Conservation (phyloP, 176 grass and related monocot genomes). For the Phoenix roebelenii region DNA sequence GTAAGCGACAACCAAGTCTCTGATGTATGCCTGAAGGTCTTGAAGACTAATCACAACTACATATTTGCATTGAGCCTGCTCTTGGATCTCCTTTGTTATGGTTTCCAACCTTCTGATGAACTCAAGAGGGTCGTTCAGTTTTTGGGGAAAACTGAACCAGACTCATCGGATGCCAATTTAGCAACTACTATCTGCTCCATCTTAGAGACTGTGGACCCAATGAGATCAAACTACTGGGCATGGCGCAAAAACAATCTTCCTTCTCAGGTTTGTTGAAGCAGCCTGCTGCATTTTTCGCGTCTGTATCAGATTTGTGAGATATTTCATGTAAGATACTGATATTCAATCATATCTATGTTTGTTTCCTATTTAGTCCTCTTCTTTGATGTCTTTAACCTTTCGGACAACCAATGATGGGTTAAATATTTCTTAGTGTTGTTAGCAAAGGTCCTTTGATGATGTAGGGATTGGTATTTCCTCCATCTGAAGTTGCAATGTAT, state of each 20-base stretch:
- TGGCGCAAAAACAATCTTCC: constrained; percentile 67
- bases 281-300: no score
- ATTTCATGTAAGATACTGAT: no score
- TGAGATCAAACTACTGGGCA: constrained; percentile 81
- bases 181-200: constrained; percentile 43
- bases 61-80: constrained; percentile 64
- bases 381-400: no score
- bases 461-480: no score
- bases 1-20: constrained; percentile 45
- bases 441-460: no score
- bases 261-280: constrained; percentile 20
- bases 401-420: no score
- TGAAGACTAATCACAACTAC: constrained; percentile 41
- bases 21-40: constrained; percentile 53
- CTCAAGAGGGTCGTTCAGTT: constrained; percentile 34
- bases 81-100: constrained; percentile 56
- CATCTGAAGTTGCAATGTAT: no score
- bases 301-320: no score
- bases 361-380: no score
- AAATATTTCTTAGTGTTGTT: no score
- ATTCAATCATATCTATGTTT: no score
- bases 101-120: constrained; percentile 64
- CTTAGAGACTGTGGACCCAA: constrained; percentile 66
- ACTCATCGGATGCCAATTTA: constrained; percentile 32
- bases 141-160: constrained; percentile 24